Conservation (phyloP, 192 early-diverging fungal genomes). For the Mortierella alpina region DNA sequence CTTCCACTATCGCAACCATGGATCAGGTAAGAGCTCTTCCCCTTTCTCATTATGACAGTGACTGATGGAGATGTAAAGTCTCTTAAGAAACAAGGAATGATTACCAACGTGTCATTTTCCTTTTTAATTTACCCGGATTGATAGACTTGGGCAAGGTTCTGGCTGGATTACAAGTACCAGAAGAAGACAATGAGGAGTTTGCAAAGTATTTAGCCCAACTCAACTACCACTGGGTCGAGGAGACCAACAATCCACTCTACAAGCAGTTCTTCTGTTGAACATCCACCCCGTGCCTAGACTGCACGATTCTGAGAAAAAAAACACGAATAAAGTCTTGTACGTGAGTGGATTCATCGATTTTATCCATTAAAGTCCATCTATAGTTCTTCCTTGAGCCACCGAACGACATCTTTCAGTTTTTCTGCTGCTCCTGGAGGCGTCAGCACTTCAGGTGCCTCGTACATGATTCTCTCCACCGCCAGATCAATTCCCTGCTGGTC, state of each 20-base stretch:
- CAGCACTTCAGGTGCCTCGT: conserved; percentile 48
- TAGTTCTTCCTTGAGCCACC: conserved; percentile 45
- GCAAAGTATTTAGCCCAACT: conserved; percentile 83
- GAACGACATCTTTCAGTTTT: conserved; percentile 33
- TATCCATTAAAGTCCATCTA: background rate
- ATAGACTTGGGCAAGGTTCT: conserved; percentile 93
- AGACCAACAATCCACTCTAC: conserved; percentile 92
- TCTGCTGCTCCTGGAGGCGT: conserved; percentile 7
- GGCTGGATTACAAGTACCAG: conserved; percentile 92
- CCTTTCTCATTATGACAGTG: background rate
- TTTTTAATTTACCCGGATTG: background rate
- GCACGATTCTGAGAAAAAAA: background rate
- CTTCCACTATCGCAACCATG: conserved; percentile 98
- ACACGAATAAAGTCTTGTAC: background rate
- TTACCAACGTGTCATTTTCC: background rate
- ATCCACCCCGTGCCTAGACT: background rate
- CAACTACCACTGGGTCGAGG: conserved; percentile 90
- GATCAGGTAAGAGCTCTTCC: conserved; percentile 64
- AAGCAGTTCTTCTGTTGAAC: conserved; percentile 79
- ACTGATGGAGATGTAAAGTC: background rate
- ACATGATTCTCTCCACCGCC: conserved; percentile 27
- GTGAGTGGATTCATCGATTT: background rate
- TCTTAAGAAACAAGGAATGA: background rate
- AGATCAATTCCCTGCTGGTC: conserved; percentile 31
- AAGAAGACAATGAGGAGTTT: conserved; percentile 69